Base-by-base conservation (phyloP, 805 yeast species). In the Wickerhamiella cacticola region DNA sequence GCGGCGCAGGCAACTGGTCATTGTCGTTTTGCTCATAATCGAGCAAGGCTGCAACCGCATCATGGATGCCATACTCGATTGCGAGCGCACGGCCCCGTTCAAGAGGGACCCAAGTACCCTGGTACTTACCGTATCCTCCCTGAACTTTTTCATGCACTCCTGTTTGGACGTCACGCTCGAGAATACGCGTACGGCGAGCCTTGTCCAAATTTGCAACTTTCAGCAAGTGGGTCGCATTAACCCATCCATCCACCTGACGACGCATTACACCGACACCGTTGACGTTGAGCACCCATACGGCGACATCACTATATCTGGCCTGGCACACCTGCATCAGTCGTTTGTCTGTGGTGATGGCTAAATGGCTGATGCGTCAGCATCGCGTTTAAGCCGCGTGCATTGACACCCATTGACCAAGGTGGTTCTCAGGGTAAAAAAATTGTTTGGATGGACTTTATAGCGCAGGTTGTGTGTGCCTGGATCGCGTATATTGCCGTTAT, bases 101-200 rank as follows among this genome's bases (percentile, higher is more conserved):
- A 52, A 84, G 65, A 0, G 96, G 96, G 7, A 88, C 88, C 96
- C 87, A 80, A 10, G 82, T 80, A 8, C 87, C 96, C 64, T 89
- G 97, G 64, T 87, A 89, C 60, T 88, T 80, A 47, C 97, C 97
- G 62, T 87, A 88, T 2, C 97, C 97, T 52, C 97, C 97, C 64
- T 88, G 97, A 19, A 88, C 86, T 63, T 89, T 89, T 59, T 88
- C 96, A 62, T 88, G 96, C 16, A 71, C 66, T 4, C 94, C 95
- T 36, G 74, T 75, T 60, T 89, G 96, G n/a, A 89, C 95, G 53
- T 88, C 96, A 58, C 82, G 78, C 62, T 88, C 97, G 56, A 88
- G 72, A 52, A 88, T 86, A 57, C 94, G 80, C 16, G 96, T 88
- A 55, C 97, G 69, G 63, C 83, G 86, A 1, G 96, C 95, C 65